A percentile compares a stretch with the other conserved stretches of the same genome.
These are phyloP conservation scores for Plantago elongata DNA, from an alignment of 257 asterid species.

Conservation along the genomic window DNA sequence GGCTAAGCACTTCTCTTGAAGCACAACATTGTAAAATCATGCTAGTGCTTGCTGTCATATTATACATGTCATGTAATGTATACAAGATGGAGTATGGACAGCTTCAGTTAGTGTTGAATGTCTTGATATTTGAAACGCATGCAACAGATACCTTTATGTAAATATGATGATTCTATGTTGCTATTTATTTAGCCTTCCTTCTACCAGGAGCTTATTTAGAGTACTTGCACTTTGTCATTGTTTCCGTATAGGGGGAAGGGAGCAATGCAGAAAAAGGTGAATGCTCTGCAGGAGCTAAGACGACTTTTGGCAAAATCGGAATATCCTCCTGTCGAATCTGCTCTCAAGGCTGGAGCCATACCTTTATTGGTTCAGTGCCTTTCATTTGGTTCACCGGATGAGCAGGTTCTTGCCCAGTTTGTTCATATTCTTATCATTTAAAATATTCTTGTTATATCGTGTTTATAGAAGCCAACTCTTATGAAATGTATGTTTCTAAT, in stretches of 20 bases:
- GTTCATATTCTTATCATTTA: neutral
- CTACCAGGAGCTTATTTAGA: neutral
- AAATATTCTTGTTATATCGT: constrained; percentile 7
- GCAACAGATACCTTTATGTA: too few species aligned
- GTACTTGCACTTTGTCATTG: constrained; percentile 12
- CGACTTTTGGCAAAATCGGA: constrained; percentile 80
- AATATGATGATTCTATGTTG: too few species aligned
- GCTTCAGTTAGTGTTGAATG: neutral
- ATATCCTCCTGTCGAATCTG: constrained; percentile 87
- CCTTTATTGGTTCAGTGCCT: constrained; percentile 76
- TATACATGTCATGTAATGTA: too few species aligned
- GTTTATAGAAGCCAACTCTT: neutral
- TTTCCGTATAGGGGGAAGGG: constrained; percentile 75
- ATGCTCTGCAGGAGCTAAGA: constrained; percentile 84
- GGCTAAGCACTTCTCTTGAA: neutral
- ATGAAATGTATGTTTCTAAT: constrained; percentile 4
- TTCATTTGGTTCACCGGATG: constrained; percentile 91
- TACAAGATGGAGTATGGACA: too few species aligned
- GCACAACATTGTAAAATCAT: too few species aligned
- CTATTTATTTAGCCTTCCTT: neutral
- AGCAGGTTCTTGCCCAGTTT: constrained; percentile 56
- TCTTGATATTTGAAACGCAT: neutral
- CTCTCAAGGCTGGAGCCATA: constrained; percentile 74
- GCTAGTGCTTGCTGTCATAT: too few species aligned
- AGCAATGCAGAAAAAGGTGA: constrained; percentile 64